phyloP scores from a whole-genome alignment of 73 alveolate genomes.

The Paramecium tetraurelia region DNA sequence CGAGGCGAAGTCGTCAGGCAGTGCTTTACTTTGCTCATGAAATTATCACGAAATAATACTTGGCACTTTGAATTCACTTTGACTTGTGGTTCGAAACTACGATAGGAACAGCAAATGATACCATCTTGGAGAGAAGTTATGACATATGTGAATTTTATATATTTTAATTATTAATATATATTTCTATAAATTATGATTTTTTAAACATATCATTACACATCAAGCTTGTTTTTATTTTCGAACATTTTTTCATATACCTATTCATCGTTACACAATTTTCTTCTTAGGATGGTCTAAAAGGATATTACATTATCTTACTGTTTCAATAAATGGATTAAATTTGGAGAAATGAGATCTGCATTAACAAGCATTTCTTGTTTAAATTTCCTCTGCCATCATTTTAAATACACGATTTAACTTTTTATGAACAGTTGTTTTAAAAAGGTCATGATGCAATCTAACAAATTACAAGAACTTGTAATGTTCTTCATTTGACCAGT shows the following conservation, averaged over 20 bases:
- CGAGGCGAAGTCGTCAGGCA: slow-evolving; percentile 23
- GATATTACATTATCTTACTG: neutral
- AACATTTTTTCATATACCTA: slow-evolving; percentile 43
- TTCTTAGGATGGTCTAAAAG: neutral
- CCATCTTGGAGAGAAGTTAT: slow-evolving; percentile 1
- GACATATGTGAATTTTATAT: neutral
- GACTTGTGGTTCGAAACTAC: slow-evolving; percentile 10
- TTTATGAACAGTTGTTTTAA: neutral
- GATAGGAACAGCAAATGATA: neutral
- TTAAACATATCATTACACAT: neutral
- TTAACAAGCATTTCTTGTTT: slow-evolving; percentile 14
- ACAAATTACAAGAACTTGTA: neutral
- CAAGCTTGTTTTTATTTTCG: neutral
- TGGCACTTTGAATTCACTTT: neutral
- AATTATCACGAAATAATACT: neutral
- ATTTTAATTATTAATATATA: neutral
- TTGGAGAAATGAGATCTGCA: slow-evolving; percentile 37
- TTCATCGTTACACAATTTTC: neutral
- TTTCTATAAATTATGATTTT: neutral
- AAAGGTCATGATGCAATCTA: neutral
- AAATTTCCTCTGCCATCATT: slow-evolving; percentile 11
- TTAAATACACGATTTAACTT: slow-evolving; percentile 16
- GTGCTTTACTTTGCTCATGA: slow-evolving; percentile 28
- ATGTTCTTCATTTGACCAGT: slow-evolving; percentile 36
- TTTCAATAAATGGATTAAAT: neutral